phyloP scores from a whole-genome alignment of 2,329 filamentous ascomycete genomes.

The Pseudogymnoascus verrucosus region DNA sequence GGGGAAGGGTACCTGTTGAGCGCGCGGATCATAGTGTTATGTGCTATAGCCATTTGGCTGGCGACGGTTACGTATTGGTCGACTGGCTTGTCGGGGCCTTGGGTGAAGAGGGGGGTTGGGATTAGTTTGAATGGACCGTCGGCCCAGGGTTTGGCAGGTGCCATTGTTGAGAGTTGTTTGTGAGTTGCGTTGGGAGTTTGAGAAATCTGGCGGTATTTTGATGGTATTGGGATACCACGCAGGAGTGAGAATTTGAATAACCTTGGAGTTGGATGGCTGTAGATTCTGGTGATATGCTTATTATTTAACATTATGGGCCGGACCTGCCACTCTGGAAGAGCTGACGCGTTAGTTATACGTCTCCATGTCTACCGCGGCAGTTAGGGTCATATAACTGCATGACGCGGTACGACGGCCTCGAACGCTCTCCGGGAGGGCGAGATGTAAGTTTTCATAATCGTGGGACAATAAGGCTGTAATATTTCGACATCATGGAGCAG shows the following conservation, averaged over 20 bases:
- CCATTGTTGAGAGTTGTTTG: not conserved
- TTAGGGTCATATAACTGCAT: not conserved
- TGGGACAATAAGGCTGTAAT: not conserved
- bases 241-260: not conserved
- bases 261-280: not conserved
- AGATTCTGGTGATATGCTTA: not conserved
- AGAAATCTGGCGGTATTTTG: not conserved
- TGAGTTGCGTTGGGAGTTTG: too few species aligned
- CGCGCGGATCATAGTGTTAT: constrained; percentile 1
- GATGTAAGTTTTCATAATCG: not conserved
- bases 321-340: not conserved
- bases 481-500: too few species aligned
- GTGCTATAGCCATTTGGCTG: constrained; percentile 8
- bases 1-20: not conserved
- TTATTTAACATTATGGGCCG: not conserved
- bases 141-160: not conserved
- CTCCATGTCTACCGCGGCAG: not conserved
- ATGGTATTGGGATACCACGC: not conserved
- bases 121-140: constrained; percentile 16
- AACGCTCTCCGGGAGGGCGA: not conserved
- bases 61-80: constrained; percentile 13
- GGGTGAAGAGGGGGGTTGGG: constrained; percentile 15
- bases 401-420: not conserved
- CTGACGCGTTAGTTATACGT: not conserved
- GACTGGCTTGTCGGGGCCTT: not conserved